Evolutionary conservation across 371 early-diverging fungal genomes (phyloP).

Genomic region (Coemansia sp.): DNA sequence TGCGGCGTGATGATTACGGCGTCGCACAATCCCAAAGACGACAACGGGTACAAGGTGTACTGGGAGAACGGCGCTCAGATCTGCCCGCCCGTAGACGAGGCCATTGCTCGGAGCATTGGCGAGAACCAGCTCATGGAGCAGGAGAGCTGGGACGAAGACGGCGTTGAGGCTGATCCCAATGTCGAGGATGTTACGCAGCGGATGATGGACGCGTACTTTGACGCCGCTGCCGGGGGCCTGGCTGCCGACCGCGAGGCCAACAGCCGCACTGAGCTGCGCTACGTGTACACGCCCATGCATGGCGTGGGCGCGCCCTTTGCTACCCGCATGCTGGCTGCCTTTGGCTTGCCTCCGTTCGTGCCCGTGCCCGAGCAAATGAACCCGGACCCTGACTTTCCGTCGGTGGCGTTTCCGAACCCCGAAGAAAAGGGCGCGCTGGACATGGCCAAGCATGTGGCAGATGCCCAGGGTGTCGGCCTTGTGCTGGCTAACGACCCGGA

Average conservation of each 20-base stretch:
- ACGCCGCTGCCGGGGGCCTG: conserved; percentile 67
- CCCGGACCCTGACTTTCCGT: conserved; percentile 66
- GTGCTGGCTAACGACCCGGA: conserved; percentile 94
- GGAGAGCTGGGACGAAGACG: conserved; percentile 90
- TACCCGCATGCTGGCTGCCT: conserved; percentile 67
- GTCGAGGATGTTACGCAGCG: conserved; percentile 64
- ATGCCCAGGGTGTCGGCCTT: conserved; percentile 74
- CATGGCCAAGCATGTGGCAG: conserved; percentile 99
- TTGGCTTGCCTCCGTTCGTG: conserved; percentile 69
- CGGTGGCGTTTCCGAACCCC: conserved; percentile 69
- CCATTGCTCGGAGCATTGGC: conserved; percentile 82
- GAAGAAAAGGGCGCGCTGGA: conserved; percentile 82
- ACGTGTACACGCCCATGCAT: conserved; percentile 94
- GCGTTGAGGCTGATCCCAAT: conserved; percentile 75
- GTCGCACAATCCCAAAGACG: conserved; percentile 95
- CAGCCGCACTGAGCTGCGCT: conserved; percentile 13
- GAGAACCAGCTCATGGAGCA: conserved; percentile 98
- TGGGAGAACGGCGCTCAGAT: conserved; percentile 97
- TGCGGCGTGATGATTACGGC: conserved; percentile 99
- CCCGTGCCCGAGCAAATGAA: conserved; percentile 67
- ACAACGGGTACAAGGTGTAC: conserved; percentile 99
- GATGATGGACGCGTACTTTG: conserved; percentile 84
- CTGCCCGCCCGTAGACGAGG: conserved; percentile 84
- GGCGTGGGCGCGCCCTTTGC: conserved; percentile 97
- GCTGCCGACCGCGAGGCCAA: conserved; percentile 12